These are phyloP conservation scores for Pontederia paniculata DNA, from an alignment of 176 grass and related monocot genomes.

Conservation along the genomic window DNA sequence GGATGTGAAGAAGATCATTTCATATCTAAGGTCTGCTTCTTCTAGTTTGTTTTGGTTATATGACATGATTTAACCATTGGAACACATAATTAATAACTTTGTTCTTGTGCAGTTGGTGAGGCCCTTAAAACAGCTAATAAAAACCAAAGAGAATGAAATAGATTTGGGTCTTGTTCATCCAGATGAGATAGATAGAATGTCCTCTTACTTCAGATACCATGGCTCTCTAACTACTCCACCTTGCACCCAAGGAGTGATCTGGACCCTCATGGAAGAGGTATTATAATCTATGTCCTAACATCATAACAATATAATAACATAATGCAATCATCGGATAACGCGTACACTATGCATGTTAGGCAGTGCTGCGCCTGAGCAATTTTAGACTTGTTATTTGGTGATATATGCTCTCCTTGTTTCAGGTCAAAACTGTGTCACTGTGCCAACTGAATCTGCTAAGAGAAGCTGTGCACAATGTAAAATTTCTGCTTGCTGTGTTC, in stretches of 20 bases:
- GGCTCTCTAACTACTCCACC: constrained; percentile 20
- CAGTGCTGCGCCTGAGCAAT: too few species aligned
- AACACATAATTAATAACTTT: not conserved
- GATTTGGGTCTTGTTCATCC: not conserved
- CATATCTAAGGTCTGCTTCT: not conserved
- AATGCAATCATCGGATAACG: too few species aligned
- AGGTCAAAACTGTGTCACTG: not conserved
- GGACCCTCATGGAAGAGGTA: constrained; percentile 8
- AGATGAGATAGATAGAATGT: not conserved
- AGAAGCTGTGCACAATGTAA: not conserved
- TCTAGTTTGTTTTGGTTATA: not conserved
- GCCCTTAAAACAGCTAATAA: not conserved
- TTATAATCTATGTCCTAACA: not conserved
- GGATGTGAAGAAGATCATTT: not conserved
- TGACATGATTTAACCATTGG: not conserved
- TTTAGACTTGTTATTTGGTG: too few species aligned
- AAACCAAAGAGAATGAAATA: not conserved
- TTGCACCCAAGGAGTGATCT: constrained; percentile 3
- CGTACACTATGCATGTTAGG: too few species aligned
- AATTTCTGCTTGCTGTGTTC: not conserved
- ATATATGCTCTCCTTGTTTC: not conserved
- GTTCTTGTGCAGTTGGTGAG: not conserved
- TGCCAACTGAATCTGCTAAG: not conserved
- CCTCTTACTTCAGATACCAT: not conserved
- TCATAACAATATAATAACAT: not conserved